Conservation (phyloP, 441 rosid species). For the Gossypium schwendimanii region DNA sequence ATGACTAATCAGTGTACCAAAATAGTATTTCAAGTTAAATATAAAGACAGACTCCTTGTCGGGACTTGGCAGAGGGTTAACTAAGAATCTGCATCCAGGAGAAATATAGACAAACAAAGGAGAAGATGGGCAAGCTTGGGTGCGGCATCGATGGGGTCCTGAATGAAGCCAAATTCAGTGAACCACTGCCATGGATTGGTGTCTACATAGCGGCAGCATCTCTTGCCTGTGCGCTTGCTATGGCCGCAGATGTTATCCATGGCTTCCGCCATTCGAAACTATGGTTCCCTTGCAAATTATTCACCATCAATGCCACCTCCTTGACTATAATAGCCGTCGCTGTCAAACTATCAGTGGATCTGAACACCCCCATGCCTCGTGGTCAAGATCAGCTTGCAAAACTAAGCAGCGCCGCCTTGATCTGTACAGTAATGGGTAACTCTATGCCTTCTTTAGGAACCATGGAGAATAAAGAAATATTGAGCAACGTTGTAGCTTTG, state of each 20-base stretch:
- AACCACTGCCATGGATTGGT: constrained; percentile 73
- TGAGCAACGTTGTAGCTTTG: constrained; percentile 50
- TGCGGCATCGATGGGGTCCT: constrained; percentile 57
- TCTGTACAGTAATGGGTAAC: constrained; percentile 71
- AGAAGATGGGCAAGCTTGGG: constrained; percentile 38
- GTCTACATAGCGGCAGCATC: constrained; percentile 32
- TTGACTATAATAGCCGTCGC: constrained; percentile 61
- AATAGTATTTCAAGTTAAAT: neutral
- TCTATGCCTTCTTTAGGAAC: constrained; percentile 81
- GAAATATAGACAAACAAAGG: neutral
- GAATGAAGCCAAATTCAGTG: constrained; percentile 46
- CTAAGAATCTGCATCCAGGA: neutral
- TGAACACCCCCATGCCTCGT: constrained; percentile 83
- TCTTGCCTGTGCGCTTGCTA: constrained; percentile 44
- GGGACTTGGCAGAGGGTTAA: neutral
- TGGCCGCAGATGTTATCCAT: constrained; percentile 57
- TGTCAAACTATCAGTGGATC: constrained; percentile 70
- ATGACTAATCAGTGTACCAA: neutral
- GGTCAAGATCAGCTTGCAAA: constrained; percentile 81
- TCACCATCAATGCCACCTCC: constrained; percentile 69
- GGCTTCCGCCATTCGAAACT: constrained; percentile 49
- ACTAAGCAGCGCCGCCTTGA: constrained; percentile 65
- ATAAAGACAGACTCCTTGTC: neutral
- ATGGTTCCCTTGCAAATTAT: constrained; percentile 71
- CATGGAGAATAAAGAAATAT: constrained; percentile 57